phyloP scores from a whole-genome alignment of 805 yeast species.

The Candida michaelii region DNA sequence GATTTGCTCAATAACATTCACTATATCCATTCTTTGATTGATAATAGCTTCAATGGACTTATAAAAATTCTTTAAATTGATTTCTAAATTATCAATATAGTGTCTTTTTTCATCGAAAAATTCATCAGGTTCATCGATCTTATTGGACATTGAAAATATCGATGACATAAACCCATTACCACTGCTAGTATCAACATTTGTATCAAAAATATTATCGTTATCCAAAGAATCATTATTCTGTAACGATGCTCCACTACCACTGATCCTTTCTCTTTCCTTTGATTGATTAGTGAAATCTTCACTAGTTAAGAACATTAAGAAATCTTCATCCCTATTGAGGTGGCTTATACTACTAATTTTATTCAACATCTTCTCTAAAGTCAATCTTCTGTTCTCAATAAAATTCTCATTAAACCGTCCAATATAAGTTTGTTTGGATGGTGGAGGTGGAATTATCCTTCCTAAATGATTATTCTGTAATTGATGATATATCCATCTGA shows the following conservation, averaged over 20 bases:
- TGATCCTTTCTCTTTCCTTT: constrained; percentile 63
- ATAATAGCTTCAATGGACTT: constrained; percentile 73
- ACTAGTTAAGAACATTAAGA: constrained; percentile 73
- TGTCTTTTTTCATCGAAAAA: constrained; percentile 69
- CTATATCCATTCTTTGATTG: constrained; percentile 72
- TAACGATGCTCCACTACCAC: constrained; percentile 51
- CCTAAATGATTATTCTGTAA: constrained; percentile 88
- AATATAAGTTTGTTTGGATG: constrained; percentile 90
- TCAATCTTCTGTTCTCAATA: constrained; percentile 79
- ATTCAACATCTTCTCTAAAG: constrained; percentile 80
- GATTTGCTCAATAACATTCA: constrained; percentile 68
- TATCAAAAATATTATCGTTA: constrained; percentile 34
- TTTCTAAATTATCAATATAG: constrained; percentile 70
- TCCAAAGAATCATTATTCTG: constrained; percentile 36
- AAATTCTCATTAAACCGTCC: constrained; percentile 91
- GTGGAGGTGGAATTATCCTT: constrained; percentile 82
- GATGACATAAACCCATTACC: constrained; percentile 64
- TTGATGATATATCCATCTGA: constrained; percentile 91
- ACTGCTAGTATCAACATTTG: constrained; percentile 26
- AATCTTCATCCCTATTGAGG: constrained; percentile 72
- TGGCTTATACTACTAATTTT: constrained; percentile 60
- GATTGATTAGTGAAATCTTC: constrained; percentile 68
- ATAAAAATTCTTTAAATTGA: constrained; percentile 65
- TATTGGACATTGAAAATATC: constrained; percentile 65
- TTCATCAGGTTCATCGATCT: constrained; percentile 74